Evolutionary conservation across 2,329 filamentous ascomycete genomes (phyloP).

Genomic region (Colletotrichum paranaense): DNA sequence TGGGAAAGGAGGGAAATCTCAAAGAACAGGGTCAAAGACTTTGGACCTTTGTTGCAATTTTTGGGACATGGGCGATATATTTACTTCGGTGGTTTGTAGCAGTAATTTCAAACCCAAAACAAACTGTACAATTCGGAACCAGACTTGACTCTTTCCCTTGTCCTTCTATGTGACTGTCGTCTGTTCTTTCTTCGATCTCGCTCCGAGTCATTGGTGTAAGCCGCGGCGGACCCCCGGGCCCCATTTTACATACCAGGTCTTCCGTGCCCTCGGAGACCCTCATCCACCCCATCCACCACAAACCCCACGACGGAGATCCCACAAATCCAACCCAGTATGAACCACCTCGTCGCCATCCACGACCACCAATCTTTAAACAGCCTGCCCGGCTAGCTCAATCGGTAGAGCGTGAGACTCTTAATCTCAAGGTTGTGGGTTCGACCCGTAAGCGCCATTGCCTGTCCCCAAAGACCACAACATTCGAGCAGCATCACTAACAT

Average conservation of each 20-base stretch:
- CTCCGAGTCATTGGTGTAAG: not conserved
- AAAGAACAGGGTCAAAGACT: slow-evolving; percentile 21
- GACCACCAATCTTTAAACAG: not conserved
- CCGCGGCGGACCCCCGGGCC: not conserved
- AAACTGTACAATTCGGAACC: slow-evolving; percentile 13
- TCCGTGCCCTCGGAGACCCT: slow-evolving; percentile 14
- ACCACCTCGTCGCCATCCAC: not conserved
- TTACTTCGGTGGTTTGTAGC: slow-evolving; percentile 8
- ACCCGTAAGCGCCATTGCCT: slow-evolving; percentile 37
- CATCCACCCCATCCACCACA: not conserved
- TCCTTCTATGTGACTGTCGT: not conserved
- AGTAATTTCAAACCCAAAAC: slow-evolving; percentile 23
- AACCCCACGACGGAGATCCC: not conserved
- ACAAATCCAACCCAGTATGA: not conserved
- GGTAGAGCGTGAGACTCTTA: slow-evolving; percentile 81
- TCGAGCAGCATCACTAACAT: not conserved
- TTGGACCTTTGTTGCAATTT: not conserved
- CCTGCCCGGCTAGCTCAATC: slow-evolving; percentile 72
- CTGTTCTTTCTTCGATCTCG: not conserved
- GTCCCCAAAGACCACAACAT: not conserved
- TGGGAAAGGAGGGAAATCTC: slow-evolving; percentile 25
- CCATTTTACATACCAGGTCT: slow-evolving; percentile 16
- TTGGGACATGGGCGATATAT: slow-evolving; percentile 8
- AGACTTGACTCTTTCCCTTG: not conserved
- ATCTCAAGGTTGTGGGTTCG: slow-evolving; percentile 70